Percentiles rank a stretch among this genome's conserved stretches.
Evolutionary conservation across 768 basidiomycete species (phyloP).

Genomic region (Auricularia heimuer): DNA sequence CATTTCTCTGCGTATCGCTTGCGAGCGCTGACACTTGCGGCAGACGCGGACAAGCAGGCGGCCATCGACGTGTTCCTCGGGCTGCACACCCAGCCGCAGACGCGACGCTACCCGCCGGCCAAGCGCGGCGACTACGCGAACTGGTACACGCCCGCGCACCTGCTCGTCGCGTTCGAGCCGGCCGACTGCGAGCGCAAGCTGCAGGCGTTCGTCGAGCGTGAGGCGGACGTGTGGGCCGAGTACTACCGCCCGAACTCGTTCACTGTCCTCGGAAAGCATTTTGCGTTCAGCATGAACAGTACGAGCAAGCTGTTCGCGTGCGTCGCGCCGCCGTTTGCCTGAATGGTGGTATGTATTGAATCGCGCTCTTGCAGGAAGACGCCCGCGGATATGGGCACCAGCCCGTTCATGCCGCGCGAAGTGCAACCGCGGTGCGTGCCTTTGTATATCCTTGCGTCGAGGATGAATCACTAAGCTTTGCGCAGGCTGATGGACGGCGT

Average conservation of each 20-base stretch:
- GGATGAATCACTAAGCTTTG: neutral
- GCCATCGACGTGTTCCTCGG: constrained; percentile 98
- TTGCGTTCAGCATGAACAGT: constrained; percentile 88
- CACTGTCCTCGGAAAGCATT: constrained; percentile 79
- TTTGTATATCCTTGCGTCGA: neutral
- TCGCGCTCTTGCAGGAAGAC: neutral
- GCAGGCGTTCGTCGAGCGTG: constrained; percentile 44
- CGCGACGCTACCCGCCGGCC: constrained; percentile 37
- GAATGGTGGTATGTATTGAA: neutral
- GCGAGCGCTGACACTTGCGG: neutral
- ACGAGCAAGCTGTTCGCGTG: constrained; percentile 76
- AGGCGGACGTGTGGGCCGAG: constrained; percentile 77
- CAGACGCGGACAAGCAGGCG: constrained; percentile 93
- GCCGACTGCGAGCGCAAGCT: constrained; percentile 58
- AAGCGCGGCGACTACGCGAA: constrained; percentile 67
- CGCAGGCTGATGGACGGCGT: neutral
- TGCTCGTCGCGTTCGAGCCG: constrained; percentile 56
- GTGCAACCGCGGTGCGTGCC: neutral
- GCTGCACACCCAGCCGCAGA: constrained; percentile 29
- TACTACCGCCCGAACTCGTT: constrained; percentile 81
- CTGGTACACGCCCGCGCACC: constrained; percentile 72
- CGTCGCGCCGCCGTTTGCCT: neutral
- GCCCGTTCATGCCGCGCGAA: neutral
- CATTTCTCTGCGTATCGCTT: neutral
- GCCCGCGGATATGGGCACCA: neutral